Evolutionary conservation across 2,329 filamentous ascomycete genomes (phyloP), one percentile per base, ranked within the genome.

Genomic region (Paraphoma sp.): DNA sequence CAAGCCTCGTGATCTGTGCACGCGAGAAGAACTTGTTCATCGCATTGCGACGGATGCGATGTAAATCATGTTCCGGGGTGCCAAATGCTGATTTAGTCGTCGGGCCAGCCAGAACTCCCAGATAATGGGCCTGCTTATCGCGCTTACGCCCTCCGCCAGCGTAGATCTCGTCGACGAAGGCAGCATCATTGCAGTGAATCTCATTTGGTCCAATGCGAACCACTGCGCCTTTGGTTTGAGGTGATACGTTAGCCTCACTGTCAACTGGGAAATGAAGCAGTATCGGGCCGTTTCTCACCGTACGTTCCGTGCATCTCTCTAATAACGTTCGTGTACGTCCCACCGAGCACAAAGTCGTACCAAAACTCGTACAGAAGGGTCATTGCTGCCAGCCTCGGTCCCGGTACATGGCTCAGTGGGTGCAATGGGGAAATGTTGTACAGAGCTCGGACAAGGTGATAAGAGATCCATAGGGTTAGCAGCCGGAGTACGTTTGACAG

Each of bases 161-260:
- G 55, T 70, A 73, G 17, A 73, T 43, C 12, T 55, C 41, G 33
- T 68, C 66, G 31, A 53, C 54, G 46, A 66, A 68, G 14, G 48
- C 41, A 4, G 53, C 41, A 43, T 69, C 67, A 16, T 50, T 48
- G 17, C 64, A 46, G 42, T 65, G 59, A 6, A 70, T 38, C 28
- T 68, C 63, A 42, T 59, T 45, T n/a, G 65, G 64, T 14, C 57
- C 53, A 50, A 67, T 59, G 30, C 67, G 59, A 10, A 69, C 55
- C 29, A 69, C 44, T 17, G 65, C 59, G 4, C 46, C 46, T 42
- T 11, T n/a, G 8, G 40, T 14, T 9, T 16, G 16, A 14, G 33
- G 33, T 10, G 33, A 36, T 14, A 36, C 33, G 40, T 42, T 42
- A 42, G 40, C 16, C 23, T 23, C 23, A 23, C 23, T 23, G 23